Conservation (phyloP, 441 rosid genomes). For the Flueggea neowawraea region DNA sequence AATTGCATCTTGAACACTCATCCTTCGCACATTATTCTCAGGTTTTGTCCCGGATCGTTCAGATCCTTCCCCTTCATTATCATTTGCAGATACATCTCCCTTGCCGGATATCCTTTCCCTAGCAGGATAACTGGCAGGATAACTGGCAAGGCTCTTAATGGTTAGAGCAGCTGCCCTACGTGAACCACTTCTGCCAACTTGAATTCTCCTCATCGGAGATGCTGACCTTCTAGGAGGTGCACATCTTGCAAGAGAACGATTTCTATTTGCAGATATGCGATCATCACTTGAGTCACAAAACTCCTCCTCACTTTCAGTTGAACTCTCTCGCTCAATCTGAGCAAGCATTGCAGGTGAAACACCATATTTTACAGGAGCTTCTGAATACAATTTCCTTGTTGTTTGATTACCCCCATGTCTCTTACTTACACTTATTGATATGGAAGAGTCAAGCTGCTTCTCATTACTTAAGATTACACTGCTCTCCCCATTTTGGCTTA, state of each 20-base stretch:
- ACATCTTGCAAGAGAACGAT: slow-evolving; percentile 50
- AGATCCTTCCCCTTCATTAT: slow-evolving; percentile 44
- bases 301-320: slow-evolving; percentile 49
- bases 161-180: slow-evolving; percentile 54
- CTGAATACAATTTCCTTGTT: slow-evolving; percentile 26
- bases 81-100: slow-evolving; percentile 30
- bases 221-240: slow-evolving; percentile 66
- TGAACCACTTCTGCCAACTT: slow-evolving; percentile 57
- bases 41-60: slow-evolving; percentile 35
- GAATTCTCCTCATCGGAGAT: slow-evolving; percentile 77
- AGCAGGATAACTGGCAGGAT: slow-evolving; percentile 29
- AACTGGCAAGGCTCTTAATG: slow-evolving; percentile 52
- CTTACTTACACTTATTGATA: no score
- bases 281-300: slow-evolving; percentile 37
- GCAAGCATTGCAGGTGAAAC: slow-evolving; percentile 69
- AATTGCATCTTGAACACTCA: slow-evolving; percentile 69
- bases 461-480: no score
- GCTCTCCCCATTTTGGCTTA: no score
- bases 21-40: slow-evolving; percentile 36
- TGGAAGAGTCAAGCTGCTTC: no score
- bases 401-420: slow-evolving; percentile 20
- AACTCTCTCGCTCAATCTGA: slow-evolving; percentile 50
- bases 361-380: slow-evolving; percentile 46
- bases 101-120: slow-evolving; percentile 35
- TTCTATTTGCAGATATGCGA: slow-evolving; percentile 45